These are phyloP conservation scores for Drechslera avenae DNA, from an alignment of 2,329 filamentous ascomycete species.

Conservation along the genomic window DNA sequence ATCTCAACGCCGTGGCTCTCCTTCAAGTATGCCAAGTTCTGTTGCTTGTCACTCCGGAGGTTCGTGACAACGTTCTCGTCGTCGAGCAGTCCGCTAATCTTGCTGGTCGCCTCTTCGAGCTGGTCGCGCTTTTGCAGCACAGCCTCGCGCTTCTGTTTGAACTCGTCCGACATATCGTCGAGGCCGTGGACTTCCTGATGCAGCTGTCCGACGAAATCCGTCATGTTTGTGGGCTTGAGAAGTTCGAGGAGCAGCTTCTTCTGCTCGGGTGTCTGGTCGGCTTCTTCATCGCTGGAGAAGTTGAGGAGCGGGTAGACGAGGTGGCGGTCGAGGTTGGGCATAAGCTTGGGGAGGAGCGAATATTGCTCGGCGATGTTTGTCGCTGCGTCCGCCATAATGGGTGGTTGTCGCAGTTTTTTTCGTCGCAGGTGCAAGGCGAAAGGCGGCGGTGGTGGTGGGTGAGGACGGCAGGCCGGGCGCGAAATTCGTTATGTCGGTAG, in stretches of 20 bases:
- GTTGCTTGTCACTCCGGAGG: conserved; percentile 93
- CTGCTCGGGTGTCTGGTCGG: conserved; percentile 74
- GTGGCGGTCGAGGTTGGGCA: conserved; percentile 92
- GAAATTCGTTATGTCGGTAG: conserved; percentile 20
- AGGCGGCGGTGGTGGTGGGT: conserved; percentile 11
- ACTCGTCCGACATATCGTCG: conserved; percentile 79
- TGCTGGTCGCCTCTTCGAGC: conserved; percentile 84
- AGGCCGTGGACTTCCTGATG: conserved; percentile 88
- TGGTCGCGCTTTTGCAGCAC: conserved; percentile 82
- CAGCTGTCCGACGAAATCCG: conserved; percentile 91
- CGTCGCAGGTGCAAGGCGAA: background rate
- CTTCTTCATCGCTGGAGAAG: conserved; percentile 82
- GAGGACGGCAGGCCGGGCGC: conserved; percentile 17
- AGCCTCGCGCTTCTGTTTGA: conserved; percentile 84
- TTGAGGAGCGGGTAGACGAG: conserved; percentile 96
- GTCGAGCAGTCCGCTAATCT: conserved; percentile 84
- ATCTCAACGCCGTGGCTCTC: conserved; percentile 92
- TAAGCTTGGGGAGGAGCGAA: conserved; percentile 85
- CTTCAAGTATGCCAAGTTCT: conserved; percentile 97
- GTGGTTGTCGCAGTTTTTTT: conserved; percentile 17
- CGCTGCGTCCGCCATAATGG: conserved; percentile 49
- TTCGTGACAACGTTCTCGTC: conserved; percentile 90
- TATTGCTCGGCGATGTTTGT: conserved; percentile 68
- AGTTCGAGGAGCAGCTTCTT: conserved; percentile 89
- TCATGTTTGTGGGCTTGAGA: conserved; percentile 98